Evolutionary conservation across 345 rosid genomes (phyloP), one percentile per base, ranked within the genome.

Genomic region (Rubroshorea leprosula): DNA sequence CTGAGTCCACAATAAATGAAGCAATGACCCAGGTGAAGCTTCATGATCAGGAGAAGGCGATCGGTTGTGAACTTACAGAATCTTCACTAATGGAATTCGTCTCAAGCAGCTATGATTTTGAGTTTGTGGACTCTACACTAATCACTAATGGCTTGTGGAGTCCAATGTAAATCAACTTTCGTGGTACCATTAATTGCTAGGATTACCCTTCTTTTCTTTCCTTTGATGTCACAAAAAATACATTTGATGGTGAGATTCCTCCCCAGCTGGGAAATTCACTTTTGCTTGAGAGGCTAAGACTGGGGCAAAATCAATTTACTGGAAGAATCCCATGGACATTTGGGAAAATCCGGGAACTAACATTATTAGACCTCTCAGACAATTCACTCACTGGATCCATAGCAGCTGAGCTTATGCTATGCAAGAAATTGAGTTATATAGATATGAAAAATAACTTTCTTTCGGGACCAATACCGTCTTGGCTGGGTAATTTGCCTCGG

Each of bases 371-470:
- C 69, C 69, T 89, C 19, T 93, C 99, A 3, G 70, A 75, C 20
- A 93, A 93, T 66, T 71, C 74, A 44, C 88, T 93, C 17, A 76
- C 83, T 0, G 97, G 97, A 65, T 49, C 74, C 48, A 72, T 87
- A 49, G 95, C 96, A 0, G 57, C 23, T 26, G 80, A 80, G 79
- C 92, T 93, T 7, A 69, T 80, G 53, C 35, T 78, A 62, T 89
- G 97, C 76, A 90, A 72, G 78, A 81, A 83, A 43, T 67, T 93
- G 63, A 72, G 87, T n/a, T 90, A 82, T 65, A 64, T 93, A 2
- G 97, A 89, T 76, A 86, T 93, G 45, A 80, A 89, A 57, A 76
- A 90, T 69, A 93, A 93, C 62, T 78, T 69, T 46, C 84, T 93
- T 23, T 83, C 89, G 11, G 96, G 92, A 12, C 47, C 71, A 0